Evolutionary conservation across 106 monocot genomes (phyloP).

Genomic region (Phalaenopsis equestris): DNA sequence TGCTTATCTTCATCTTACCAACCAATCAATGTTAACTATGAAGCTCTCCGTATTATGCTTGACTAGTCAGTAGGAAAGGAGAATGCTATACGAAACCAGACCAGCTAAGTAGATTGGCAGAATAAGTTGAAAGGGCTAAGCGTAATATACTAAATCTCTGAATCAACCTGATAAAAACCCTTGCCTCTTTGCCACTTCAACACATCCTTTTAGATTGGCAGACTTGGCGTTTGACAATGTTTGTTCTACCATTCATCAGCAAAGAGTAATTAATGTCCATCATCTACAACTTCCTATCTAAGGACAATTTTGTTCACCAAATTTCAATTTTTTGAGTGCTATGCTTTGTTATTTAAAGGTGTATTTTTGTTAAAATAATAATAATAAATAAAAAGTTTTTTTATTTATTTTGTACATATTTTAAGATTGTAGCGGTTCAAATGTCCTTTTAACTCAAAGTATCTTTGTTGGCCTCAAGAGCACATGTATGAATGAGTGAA

Average conservation of each 20-base stretch:
- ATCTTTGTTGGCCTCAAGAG: too few relatives aligned
- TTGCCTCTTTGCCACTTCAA: too few relatives aligned
- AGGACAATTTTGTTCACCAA: neutral
- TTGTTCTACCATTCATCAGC: neutral
- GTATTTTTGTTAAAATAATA: too few relatives aligned
- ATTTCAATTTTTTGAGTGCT: neutral
- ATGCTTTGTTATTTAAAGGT: neutral
- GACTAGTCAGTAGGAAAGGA: neutral
- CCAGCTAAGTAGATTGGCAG: too few relatives aligned
- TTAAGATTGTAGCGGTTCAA: neutral
- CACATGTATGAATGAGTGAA: too few relatives aligned
- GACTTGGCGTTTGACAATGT: too few relatives aligned
- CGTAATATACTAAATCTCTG: too few relatives aligned
- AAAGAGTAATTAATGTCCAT: neutral
- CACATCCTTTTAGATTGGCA: too few relatives aligned
- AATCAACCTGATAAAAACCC: too few relatives aligned
- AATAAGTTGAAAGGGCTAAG: too few relatives aligned
- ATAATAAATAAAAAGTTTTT: neutral
- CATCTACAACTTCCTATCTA: neutral
- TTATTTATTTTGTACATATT: neutral
- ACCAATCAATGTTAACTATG: neutral
- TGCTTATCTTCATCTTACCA: neutral
- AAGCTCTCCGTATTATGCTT: neutral
- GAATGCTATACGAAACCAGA: too few relatives aligned
- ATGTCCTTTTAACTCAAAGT: neutral